A percentile compares a stretch with the other conserved stretches of the same genome.
Conservation (phyloP, 2,329 filamentous ascomycete species). For the Lanzia echinophila region DNA sequence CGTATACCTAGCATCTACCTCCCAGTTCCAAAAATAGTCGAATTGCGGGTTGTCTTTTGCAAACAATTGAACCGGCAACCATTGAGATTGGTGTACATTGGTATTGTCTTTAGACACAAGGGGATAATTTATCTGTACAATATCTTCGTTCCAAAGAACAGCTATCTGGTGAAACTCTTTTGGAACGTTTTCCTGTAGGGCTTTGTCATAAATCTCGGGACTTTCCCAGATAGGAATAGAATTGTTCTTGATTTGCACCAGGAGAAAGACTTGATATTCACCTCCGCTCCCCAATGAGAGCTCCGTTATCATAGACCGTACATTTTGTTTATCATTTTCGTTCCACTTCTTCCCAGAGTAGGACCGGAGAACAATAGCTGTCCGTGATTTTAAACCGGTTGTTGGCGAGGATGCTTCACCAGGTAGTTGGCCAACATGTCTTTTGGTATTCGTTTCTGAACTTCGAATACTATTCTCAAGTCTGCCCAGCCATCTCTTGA, state of each 20-base stretch:
- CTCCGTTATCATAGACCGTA: constrained; percentile 74
- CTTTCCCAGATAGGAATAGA: constrained; percentile 53
- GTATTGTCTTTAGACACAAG: constrained; percentile 51
- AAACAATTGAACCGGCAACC: constrained; percentile 67
- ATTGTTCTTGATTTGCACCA: constrained; percentile 70
- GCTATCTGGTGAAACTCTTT: constrained; percentile 64
- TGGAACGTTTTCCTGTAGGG: constrained; percentile 58
- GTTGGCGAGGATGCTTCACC: neutral
- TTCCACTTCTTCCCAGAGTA: constrained; percentile 72
- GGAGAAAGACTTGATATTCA: constrained; percentile 72
- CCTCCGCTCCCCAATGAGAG: constrained; percentile 68
- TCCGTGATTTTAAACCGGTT: constrained; percentile 39
- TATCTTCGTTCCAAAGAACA: constrained; percentile 66
- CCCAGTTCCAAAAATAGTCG: constrained; percentile 57
- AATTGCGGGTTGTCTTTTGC: constrained; percentile 70
- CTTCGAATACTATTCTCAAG: neutral
- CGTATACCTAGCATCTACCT: constrained; percentile 72
- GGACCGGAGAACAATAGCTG: constrained; percentile 68
- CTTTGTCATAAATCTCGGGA: constrained; percentile 49
- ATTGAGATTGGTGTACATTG: constrained; percentile 29
- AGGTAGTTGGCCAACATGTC: neutral
- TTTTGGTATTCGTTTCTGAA: neutral
- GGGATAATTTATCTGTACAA: constrained; percentile 73
- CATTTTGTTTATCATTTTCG: constrained; percentile 69
- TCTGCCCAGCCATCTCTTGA: neutral